Evolutionary conservation across 2,329 filamentous ascomycete species (phyloP), one percentile per base, ranked within the genome.

Genomic region (Aspergillus persii): DNA sequence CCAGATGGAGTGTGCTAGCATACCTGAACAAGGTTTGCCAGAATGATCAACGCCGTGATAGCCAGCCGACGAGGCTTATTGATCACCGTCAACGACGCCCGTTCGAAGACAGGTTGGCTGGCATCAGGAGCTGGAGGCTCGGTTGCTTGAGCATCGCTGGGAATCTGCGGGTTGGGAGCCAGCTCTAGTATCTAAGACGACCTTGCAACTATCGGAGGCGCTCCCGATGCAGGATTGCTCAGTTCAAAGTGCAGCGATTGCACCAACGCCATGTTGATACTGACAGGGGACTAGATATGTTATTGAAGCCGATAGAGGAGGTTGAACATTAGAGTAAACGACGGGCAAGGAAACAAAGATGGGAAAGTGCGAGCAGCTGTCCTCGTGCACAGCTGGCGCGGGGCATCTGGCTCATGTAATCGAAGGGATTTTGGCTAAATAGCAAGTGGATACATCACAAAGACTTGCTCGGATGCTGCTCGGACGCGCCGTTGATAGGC

Each of bases 1-100:
- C 1, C 18, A 12, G 11, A 36, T 50, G 5, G n/a, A n/a, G 27
- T 56, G 3, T 23, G 3, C n/a, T n/a, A 23, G 4, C n/a, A 6
- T 63, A 70, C 68, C 66, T 70, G 68, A 6, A 69, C 61, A n/a
- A 70, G 60, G 50, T 70, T 70, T 15, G 67, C 61, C 18, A 68
- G 53, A 23, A 70, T 50, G 9, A 69, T 65, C 44, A 70, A 36
- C 15, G 48, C 56, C 23, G 66, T 68, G 31, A 69, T 62, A 2
- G 58, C 56, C 18, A 66, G 23, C 31, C 59, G 61, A 29, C 66
- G 68, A 1, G 62, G 50, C 46, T 59, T 60, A 3, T 57, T 68
- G 9, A 58, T 62, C 8, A 56, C 61, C 18, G 56, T 57, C n/a
- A 61, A 53, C 3, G 59, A 56, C 5, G 62, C 60, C 33, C 52